These are phyloP conservation scores for Cladophialophora psammophila DNA, from an alignment of 2,329 filamentous ascomycete genomes.

Conservation along the genomic window DNA sequence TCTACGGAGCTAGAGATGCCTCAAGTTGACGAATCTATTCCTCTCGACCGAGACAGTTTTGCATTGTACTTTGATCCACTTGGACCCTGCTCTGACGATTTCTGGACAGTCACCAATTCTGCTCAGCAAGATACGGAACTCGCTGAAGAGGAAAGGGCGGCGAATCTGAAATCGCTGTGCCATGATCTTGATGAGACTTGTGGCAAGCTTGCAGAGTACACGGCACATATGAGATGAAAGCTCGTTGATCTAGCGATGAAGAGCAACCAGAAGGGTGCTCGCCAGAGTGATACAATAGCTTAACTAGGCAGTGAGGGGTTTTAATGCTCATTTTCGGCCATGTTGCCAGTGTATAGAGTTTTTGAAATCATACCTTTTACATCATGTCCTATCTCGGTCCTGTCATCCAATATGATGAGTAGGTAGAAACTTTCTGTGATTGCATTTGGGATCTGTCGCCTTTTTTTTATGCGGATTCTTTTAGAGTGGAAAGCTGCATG, in stretches of 20 bases:
- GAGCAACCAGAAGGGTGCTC: background rate
- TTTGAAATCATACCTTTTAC: conserved; percentile 4
- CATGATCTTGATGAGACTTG: conserved; percentile 35
- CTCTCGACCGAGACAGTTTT: conserved; percentile 43
- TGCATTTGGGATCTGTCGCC: background rate
- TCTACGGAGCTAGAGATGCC: conserved; percentile 54
- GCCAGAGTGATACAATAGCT: background rate
- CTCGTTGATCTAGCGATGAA: background rate
- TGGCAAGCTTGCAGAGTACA: conserved; percentile 27
- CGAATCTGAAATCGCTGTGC: conserved; percentile 31
- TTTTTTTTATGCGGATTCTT: background rate
- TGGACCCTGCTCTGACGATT: conserved; percentile 23
- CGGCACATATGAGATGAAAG: conserved; percentile 27
- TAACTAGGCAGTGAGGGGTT: background rate
- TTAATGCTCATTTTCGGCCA: background rate
- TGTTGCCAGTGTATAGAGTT: conserved; percentile 7
- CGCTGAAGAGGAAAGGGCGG: conserved; percentile 25
- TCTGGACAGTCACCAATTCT: conserved; percentile 20
- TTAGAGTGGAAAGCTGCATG: background rate
- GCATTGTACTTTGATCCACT: conserved; percentile 30
- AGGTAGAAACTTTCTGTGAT: background rate
- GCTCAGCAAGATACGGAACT: background rate
- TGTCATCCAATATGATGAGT: background rate
- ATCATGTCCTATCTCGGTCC: background rate
- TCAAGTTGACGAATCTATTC: conserved; percentile 56